These are phyloP conservation scores for Cladophialophora immunda DNA, from an alignment of 2,329 filamentous ascomycete genomes.

Conservation along the genomic window DNA sequence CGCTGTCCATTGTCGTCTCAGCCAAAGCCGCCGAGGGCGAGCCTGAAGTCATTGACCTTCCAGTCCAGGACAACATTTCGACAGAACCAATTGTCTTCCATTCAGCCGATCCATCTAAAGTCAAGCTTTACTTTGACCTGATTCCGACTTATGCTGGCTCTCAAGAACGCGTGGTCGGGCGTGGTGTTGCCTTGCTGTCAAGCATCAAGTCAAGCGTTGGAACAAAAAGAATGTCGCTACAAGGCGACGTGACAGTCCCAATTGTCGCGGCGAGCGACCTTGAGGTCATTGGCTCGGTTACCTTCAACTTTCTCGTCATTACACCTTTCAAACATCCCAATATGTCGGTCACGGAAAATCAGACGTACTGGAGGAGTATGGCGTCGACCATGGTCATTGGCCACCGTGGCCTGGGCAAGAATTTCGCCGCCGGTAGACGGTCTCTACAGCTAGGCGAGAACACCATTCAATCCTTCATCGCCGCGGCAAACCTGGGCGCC, in stretches of 20 bases:
- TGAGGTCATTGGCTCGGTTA: conserved; percentile 92
- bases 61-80: conserved; percentile 90
- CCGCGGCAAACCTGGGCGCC: conserved; percentile 89
- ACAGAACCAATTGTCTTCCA: conserved; percentile 94
- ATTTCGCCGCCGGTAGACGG: conserved; percentile 76
- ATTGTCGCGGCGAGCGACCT: conserved; percentile 83
- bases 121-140: conserved; percentile 92
- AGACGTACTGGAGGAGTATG: conserved; percentile 96
- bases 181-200: conserved; percentile 86
- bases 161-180: conserved; percentile 82
- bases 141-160: conserved; percentile 91
- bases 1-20: conserved; percentile 88
- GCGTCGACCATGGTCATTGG: conserved; percentile 84
- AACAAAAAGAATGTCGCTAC: conserved; percentile 85
- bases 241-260: conserved; percentile 90
- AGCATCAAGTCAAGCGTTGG: conserved; percentile 85
- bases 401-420: conserved; percentile 85
- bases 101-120: conserved; percentile 77
- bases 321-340: conserved; percentile 94
- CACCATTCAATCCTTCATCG: conserved; percentile 93
- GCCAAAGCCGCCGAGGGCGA: conserved; percentile 86
- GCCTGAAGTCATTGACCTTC: conserved; percentile 87
- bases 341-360: conserved; percentile 87
- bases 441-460: conserved; percentile 96
- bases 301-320: conserved; percentile 96